Evolutionary conservation across 179 eudicot species (phyloP), one percentile per base, ranked within the genome.

Genomic region (Patellifolia procumbens): DNA sequence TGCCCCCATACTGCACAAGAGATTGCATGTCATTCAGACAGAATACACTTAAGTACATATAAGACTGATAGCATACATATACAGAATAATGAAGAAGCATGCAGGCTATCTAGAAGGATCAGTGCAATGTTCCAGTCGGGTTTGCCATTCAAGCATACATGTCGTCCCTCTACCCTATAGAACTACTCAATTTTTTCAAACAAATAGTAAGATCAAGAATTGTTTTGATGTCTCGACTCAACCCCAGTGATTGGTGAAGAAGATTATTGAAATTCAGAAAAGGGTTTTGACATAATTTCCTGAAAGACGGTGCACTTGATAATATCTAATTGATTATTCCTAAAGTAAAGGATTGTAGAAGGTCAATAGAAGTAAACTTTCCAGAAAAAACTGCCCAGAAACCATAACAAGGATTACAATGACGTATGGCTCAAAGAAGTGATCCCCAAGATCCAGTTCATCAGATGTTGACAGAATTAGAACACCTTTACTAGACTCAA

Each of bases 1-100:
- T 62, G 97, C 99, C 10, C 97, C 99, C 97, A 95, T 95, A 85
- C 99, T 95, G 91, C 81, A 82, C 49, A 79, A 28, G 28, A 60
- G 22, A 7, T 49, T 22, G 35, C 29, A 55, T 39, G 29, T 37
- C 8, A 43, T 68, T 72, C 20, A 71, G n/a, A n/a, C n/a, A n/a
- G 46, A 63, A 11, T 4, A 37, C 34, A 66, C 1, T 55, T 0
- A 12, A 63, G 24, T 53, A 48, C 66, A 61, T 35, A 48, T 34
- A 7, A 43, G n/a, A 35, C 0, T 16, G 37, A 60, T 19, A 35
- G 13, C 43, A 69, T 42, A 19, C 13, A 37, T 17, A 58, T 10
- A 51, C 20, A 77, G 7, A 60, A n/a, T 53, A 26, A 20, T 17
- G 32, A 22, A 58, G 31, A 28, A 56, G 20, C 55, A 49, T 15